phyloP scores from a whole-genome alignment of 2,329 filamentous ascomycete genomes.

The Calcarisporium arbuscula region DNA sequence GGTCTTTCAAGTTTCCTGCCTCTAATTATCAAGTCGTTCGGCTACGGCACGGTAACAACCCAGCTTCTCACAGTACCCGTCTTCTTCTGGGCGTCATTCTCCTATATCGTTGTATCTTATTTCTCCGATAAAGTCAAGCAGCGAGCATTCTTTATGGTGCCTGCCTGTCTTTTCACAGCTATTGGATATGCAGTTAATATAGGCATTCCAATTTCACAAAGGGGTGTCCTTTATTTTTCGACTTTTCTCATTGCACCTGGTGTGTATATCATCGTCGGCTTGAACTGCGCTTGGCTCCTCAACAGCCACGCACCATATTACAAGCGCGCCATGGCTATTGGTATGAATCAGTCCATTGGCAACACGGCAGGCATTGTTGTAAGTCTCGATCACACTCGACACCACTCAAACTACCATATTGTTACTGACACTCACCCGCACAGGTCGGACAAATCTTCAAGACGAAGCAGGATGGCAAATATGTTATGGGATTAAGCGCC shows the following conservation, averaged over 20 bases:
- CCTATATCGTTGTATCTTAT: constrained; percentile 37
- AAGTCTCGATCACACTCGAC: neutral
- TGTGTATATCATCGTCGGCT: constrained; percentile 22
- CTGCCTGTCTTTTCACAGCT: constrained; percentile 15
- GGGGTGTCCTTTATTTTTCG: constrained; percentile 12
- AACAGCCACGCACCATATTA: constrained; percentile 41
- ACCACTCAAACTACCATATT: too few species aligned
- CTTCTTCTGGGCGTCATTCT: constrained; percentile 39
- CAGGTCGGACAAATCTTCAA: constrained; percentile 13
- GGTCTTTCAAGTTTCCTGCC: constrained; percentile 24
- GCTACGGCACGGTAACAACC: constrained; percentile 21
- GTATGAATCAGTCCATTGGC: constrained; percentile 38
- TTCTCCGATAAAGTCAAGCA: constrained; percentile 14
- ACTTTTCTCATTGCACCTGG: constrained; percentile 17
- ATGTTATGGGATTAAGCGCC: constrained; percentile 15
- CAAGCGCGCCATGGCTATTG: constrained; percentile 38
- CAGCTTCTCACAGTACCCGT: constrained; percentile 27
- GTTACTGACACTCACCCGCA: neutral
- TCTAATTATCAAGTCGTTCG: constrained; percentile 23
- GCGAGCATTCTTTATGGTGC: constrained; percentile 14
- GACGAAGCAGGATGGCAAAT: constrained; percentile 15
- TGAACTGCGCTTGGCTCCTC: constrained; percentile 41
- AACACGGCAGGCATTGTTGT: constrained; percentile 42
- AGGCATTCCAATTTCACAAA: constrained; percentile 9
- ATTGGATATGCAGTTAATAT: constrained; percentile 21